phyloP scores from a whole-genome alignment of 2,329 filamentous ascomycete genomes.

The Emergomyces africanus region DNA sequence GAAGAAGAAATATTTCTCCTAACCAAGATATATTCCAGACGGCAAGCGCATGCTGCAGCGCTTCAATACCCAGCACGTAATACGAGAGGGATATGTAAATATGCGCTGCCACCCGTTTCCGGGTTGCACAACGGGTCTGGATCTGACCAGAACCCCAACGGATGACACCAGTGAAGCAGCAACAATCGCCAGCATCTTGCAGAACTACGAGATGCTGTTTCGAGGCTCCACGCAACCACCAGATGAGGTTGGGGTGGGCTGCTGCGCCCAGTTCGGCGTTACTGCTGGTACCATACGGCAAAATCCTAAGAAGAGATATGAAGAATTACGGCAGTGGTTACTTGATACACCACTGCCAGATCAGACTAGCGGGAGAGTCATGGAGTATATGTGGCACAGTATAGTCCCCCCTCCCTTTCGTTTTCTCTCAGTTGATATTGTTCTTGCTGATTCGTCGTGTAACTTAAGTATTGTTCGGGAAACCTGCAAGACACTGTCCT shows the following conservation, averaged over 20 bases:
- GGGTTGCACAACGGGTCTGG: constrained; percentile 33
- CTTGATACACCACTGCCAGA: constrained; percentile 42
- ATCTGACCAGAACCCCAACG: constrained; percentile 1
- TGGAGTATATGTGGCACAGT: constrained; percentile 55
- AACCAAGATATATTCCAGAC: background rate
- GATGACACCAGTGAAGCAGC: constrained; percentile 13
- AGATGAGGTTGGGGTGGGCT: constrained; percentile 41
- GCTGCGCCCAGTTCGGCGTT: constrained; percentile 55
- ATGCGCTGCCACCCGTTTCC: constrained; percentile 48
- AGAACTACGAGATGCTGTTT: background rate
- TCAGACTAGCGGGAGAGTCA: constrained; percentile 44
- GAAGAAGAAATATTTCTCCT: background rate
- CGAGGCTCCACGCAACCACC: constrained; percentile 32
- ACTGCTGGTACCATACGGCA: constrained; percentile 39
- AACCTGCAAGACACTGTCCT: constrained; percentile 13
- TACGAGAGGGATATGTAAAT: constrained; percentile 42
- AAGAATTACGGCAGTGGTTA: constrained; percentile 47
- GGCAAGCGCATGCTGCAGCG: constrained; percentile 2
- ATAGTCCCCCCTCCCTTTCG: constrained; percentile 14
- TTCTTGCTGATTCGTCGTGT: constrained; percentile 6
- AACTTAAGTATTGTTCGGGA: constrained; percentile 16
- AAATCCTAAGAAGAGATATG: constrained; percentile 41
- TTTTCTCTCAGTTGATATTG: constrained; percentile 6
- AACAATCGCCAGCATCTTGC: constrained; percentile 14
- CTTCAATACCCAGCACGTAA: background rate